Percentiles rank a stretch among this genome's conserved stretches.
phyloP scores from a whole-genome alignment of 1,139 yeast species.

The Saccharomyces hybrid region DNA sequence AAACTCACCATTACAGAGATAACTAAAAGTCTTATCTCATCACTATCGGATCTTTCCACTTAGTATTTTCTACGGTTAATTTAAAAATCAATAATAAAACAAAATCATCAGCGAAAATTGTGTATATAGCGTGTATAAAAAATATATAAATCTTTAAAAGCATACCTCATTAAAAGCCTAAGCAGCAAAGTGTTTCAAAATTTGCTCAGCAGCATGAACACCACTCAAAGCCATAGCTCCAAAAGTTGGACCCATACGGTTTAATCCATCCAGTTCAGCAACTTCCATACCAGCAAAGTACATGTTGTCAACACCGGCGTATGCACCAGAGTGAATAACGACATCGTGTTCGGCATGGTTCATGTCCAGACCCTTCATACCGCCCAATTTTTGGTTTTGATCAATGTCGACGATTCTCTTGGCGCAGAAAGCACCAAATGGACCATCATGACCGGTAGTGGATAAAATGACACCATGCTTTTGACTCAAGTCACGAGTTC shows the following conservation, averaged over 20 bases:
- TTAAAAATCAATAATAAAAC: too few relatives aligned
- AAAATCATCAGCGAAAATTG: neutral
- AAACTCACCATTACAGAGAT: neutral
- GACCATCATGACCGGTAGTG: slow-evolving; percentile 79
- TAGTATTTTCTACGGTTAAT: too few relatives aligned
- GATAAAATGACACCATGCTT: slow-evolving; percentile 65
- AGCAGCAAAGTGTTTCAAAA: slow-evolving; percentile 26
- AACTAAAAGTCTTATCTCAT: neutral
- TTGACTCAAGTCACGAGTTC: slow-evolving; percentile 25
- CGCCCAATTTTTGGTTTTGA: slow-evolving; percentile 46
- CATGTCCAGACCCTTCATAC: slow-evolving; percentile 79
- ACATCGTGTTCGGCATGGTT: slow-evolving; percentile 71
- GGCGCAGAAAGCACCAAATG: slow-evolving; percentile 76
- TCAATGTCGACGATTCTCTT: slow-evolving; percentile 27
- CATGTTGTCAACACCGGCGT: slow-evolving; percentile 63
- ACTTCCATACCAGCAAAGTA: slow-evolving; percentile 79
- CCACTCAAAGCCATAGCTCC: slow-evolving; percentile 79
- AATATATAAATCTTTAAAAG: neutral
- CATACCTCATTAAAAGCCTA: neutral
- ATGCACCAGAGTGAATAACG: slow-evolving; percentile 52
- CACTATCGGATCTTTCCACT: too few relatives aligned
- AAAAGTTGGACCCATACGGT: slow-evolving; percentile 82
- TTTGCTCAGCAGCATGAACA: slow-evolving; percentile 62
- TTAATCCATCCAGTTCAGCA: slow-evolving; percentile 68
- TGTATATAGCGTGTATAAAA: neutral